A percentile compares a stretch with the other conserved stretches of the same genome.
Conservation (phyloP, 257 asterid genomes). For the Gardenia jasminoides region DNA sequence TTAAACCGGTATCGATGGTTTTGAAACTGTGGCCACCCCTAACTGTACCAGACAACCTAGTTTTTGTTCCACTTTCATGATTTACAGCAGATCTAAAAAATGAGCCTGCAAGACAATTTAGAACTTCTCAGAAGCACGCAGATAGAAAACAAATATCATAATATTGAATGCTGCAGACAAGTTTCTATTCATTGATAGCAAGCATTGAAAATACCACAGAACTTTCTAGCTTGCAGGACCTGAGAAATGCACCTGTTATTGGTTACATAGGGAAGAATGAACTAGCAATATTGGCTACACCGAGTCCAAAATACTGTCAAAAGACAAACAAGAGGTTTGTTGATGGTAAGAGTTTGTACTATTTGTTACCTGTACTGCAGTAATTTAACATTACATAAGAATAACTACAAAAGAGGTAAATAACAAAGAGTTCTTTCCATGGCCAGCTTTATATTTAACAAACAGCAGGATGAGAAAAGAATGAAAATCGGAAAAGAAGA, state of each 20-base stretch:
- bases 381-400: not conserved
- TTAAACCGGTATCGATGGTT: too few species aligned
- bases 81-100: slow-evolving; percentile 98
- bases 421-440: not conserved
- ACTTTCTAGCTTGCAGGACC: slow-evolving; percentile 19
- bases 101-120: slow-evolving; percentile 60
- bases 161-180: slow-evolving; percentile 13
- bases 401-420: not conserved
- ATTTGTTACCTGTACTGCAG: not conserved
- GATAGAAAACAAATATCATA: slow-evolving; percentile 15
- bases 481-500: too few species aligned
- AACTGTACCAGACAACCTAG: slow-evolving; percentile 92
- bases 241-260: slow-evolving; percentile 71
- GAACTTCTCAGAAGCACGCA: slow-evolving; percentile 29
- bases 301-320: slow-evolving; percentile 94
- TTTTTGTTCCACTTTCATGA: slow-evolving; percentile 99
- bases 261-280: slow-evolving; percentile 94
- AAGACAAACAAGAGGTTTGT: slow-evolving; percentile 24
- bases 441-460: not conserved
- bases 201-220: not conserved
- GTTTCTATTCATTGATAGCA: slow-evolving; percentile 15
- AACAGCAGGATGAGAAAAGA: not conserved
- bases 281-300: slow-evolving; percentile 90
- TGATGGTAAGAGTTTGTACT: not conserved
- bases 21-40: too few species aligned